Conservation (phyloP, 352 stramenopile species). For the Pythium dissimile region DNA sequence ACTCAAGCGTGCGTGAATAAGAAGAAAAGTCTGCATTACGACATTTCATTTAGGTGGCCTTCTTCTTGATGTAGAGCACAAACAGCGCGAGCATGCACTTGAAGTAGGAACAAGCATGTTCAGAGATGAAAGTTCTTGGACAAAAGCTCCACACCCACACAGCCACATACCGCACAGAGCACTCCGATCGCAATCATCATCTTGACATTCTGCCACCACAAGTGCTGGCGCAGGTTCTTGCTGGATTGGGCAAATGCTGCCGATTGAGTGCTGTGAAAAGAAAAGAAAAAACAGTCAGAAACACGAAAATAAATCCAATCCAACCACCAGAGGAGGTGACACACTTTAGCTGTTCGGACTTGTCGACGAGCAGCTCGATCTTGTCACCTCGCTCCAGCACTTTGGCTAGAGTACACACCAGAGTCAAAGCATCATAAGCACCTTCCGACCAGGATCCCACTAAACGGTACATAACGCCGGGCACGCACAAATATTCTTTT, state of each 20-base stretch:
- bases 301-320: neutral
- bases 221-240: conserved; percentile 64
- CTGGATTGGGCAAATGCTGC: conserved; percentile 83
- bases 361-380: conserved; percentile 85
- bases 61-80: conserved; percentile 28
- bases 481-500: conserved; percentile 77
- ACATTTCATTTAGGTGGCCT: conserved; percentile 8
- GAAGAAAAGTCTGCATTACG: neutral
- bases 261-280: conserved; percentile 55
- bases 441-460: neutral
- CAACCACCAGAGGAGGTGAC: neutral
- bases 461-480: neutral
- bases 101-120: conserved; percentile 36
- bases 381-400: conserved; percentile 84
- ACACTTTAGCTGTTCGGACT: conserved; percentile 84
- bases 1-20: conserved; percentile 3
- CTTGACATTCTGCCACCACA: conserved; percentile 88
- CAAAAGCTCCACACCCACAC: too few relatives aligned
- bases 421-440: neutral
- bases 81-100: conserved; percentile 31
- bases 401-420: too few relatives aligned
- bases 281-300: neutral
- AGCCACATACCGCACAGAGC: conserved; percentile 55
- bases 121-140: neutral
- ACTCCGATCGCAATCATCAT: conserved; percentile 80